Percentiles rank a stretch among this genome's conserved stretches.
Evolutionary conservation across 108 stramenopile genomes (phyloP).

Genomic region (Seminavis robusta): DNA sequence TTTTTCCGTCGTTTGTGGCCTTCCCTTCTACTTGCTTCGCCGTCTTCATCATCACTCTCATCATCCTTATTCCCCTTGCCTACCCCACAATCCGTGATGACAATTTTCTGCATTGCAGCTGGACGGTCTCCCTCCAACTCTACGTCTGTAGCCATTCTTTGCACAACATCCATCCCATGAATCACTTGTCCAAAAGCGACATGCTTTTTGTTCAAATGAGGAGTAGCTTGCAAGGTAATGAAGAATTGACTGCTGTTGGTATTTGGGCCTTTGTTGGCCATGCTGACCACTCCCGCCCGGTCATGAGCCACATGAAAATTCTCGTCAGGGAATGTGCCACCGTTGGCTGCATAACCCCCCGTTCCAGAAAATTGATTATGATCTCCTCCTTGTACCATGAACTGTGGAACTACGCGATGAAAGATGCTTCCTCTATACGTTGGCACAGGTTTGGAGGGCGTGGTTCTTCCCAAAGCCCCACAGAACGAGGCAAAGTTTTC

Average conservation of each 20-base stretch:
- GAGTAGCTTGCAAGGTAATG: conserved; percentile 55
- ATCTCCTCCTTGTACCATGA: conserved; percentile 81
- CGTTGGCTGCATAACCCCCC: conserved; percentile 78
- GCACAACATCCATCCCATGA: conserved; percentile 63
- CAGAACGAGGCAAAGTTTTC: conserved; percentile 83
- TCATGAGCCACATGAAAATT: conserved; percentile 61
- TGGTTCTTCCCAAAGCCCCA: conserved; percentile 12
- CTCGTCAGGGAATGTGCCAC: conserved; percentile 63
- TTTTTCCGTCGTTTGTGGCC: not conserved
- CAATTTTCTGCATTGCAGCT: conserved; percentile 50
- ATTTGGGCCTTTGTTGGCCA: conserved; percentile 82
- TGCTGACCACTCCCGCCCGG: conserved; percentile 64
- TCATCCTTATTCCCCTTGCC: conserved; percentile 11
- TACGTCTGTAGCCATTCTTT: conserved; percentile 59
- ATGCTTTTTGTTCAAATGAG: conserved; percentile 82
- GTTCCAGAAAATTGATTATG: conserved; percentile 69
- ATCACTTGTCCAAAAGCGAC: conserved; percentile 77
- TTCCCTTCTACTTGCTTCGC: not conserved
- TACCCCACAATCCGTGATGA: conserved; percentile 79
- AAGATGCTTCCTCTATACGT: conserved; percentile 59
- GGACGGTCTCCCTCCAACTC: conserved; percentile 57
- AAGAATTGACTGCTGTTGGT: conserved; percentile 85
- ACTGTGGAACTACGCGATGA: conserved; percentile 53
- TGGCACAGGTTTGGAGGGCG: conserved; percentile 10
- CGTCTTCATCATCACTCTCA: not conserved